Base-by-base conservation (phyloP, 306 rosid genomes). In the Dicorynia guianensis region DNA sequence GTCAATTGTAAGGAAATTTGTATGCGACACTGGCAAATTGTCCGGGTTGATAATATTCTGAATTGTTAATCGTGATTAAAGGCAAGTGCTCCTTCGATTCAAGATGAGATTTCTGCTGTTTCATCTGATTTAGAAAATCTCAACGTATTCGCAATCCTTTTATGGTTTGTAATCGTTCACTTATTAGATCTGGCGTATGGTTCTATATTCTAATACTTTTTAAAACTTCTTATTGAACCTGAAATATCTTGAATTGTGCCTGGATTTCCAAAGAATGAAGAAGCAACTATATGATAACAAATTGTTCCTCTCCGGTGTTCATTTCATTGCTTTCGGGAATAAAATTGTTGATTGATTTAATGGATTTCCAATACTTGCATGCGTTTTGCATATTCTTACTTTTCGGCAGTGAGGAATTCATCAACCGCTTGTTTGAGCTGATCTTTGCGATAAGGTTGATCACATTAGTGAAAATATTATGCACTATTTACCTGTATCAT, bases 1-100 rank as follows among this genome's bases (percentile, higher is more conserved):
- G 54, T 63, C 4, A 58, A 11, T 78, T 60, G 61, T 64, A 13
- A 34, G 53, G 35, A 36, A 38, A 60, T 58, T 74, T 14, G 10
- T 48, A 61, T 38, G 53, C 47, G 1, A 43, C 57, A 61, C 74
- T 53, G 20, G 60, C 18, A 15, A 40, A 55, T 69, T 63, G 44
- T 62, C 74, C 40, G 7, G 7, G 39, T 68, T 47, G 47, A 56
- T 58, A 61, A 62, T 77, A 12, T 59, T 75, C 55, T 69, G 60
- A 42, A 64, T 42, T 19, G 17, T 17, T 54, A 6, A 60, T 34
- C 63, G 39, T 61, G 75, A 39, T 77, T 57, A 40, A 76, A 92
- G 99, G 88, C 89, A 2, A 89, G 99, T 74, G 82, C 86, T 42
- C 89, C 88, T 72, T 74, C 75, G 71, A 84, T 80, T 69, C 90